Evolutionary conservation across 1,139 yeast genomes (phyloP), one percentile per base, ranked within the genome.

Genomic region (Casaregolazyma lundiana): DNA sequence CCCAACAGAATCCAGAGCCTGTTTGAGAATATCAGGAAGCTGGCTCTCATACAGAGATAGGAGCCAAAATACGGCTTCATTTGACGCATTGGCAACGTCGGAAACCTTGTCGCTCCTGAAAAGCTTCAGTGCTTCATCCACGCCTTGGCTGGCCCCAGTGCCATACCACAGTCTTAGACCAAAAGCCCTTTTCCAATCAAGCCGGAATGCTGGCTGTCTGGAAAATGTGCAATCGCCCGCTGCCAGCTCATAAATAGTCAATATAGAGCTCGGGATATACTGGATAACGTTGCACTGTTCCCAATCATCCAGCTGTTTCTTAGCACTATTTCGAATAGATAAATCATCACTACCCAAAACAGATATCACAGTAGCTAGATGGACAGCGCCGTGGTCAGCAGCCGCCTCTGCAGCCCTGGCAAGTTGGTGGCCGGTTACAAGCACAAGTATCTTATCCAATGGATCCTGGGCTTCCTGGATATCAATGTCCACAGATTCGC

Each of bases 301-400:
- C 97, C 97, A 90, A 43, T 75, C 78, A 2, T 69, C 66, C 18
- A 90, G 64, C 41, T 50, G 54, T 15, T 41, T 16, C 5, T 61
- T 55, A 0, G 96, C 90, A 46, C 78, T 68, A 1, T 60, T 58
- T 47, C 75, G 71, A 1, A 84, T 80, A 1, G 73, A 69, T 0
- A 72, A 71, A 22, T 51, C 58, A 53, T 83, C 81, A 0, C 92
- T 77, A 37, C 86, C 95, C 11, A 84, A 65, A 43, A 85, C 66
- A 0, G 96, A 75, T n/a, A 90, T 65, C 21, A 87, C 59, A 0
- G 78, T 80, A 0, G 95, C 80, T 30, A 90, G 65, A 62, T 89
- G 96, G 7, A 75, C 66, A 57, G 84, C 84, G 9, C 73, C 73
- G 0, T 83, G 65, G 18, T 73, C 68, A 3, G 81, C 65, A 0